Evolutionary conservation across 2,329 filamentous ascomycete genomes (phyloP).

Genomic region (Esteya vermicola): DNA sequence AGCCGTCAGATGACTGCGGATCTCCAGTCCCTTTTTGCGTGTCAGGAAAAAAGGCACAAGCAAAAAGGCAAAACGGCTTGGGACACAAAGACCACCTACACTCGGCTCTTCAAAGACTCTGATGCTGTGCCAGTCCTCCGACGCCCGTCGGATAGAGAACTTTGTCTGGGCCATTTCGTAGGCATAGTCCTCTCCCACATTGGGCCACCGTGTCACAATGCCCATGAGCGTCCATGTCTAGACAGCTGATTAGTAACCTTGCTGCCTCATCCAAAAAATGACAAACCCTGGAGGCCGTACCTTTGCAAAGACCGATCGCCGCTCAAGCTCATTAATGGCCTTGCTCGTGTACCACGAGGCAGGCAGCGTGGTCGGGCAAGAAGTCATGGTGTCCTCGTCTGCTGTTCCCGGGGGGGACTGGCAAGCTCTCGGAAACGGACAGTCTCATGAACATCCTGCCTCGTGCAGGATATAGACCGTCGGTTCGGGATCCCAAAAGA

Average conservation of each 20-base stretch:
- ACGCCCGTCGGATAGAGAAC: not conserved
- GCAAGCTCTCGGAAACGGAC: no score
- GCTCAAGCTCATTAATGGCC: not conserved
- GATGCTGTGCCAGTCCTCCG: slow-evolving; percentile 2
- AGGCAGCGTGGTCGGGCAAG: slow-evolving; percentile 1
- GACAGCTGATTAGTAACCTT: not conserved
- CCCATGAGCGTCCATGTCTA: slow-evolving; percentile 4
- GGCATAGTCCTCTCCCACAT: not conserved
- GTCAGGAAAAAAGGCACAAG: no score
- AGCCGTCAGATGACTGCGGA: slow-evolving; percentile 3
- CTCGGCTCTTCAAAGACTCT: not conserved
- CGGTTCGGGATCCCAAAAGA: no score
- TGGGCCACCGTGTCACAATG: not conserved
- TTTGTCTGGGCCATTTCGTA: not conserved
- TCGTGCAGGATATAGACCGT: no score
- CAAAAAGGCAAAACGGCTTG: not conserved
- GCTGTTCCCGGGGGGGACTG: no score
- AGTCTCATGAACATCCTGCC: no score
- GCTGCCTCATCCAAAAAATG: not conserved
- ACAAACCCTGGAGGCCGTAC: not conserved
- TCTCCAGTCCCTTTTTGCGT: not conserved
- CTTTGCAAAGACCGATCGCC: slow-evolving; percentile 3
- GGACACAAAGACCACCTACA: no score
- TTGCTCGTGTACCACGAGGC: slow-evolving; percentile 4
- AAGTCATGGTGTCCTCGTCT: slow-evolving; percentile 1